Evolutionary conservation across 164 flowering plant species (phyloP).

Genomic region (Vitis amurensis): DNA sequence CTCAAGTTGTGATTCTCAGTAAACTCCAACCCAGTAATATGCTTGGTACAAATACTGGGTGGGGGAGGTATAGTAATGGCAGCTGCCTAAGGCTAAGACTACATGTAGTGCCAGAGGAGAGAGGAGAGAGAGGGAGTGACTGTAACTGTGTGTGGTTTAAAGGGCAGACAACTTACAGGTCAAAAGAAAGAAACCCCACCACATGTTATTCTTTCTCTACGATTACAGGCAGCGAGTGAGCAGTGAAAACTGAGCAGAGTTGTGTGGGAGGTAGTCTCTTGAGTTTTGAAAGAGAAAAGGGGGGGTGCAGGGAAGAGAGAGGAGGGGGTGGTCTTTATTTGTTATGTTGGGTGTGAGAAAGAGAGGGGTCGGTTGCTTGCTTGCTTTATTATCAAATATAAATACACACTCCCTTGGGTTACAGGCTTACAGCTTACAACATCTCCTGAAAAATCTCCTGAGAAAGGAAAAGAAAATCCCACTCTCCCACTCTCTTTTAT

Average conservation of each 20-base stretch:
- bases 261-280: no score
- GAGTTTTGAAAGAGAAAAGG: neutral
- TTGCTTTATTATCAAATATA: slow-evolving; percentile 5
- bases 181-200: slow-evolving; percentile 9
- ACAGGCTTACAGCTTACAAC: neutral
- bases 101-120: neutral
- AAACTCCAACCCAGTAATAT: no score
- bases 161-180: neutral
- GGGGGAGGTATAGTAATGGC: no score
- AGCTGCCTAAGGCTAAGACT: no score
- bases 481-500: neutral
- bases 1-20: neutral
- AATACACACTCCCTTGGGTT: slow-evolving; percentile 8
- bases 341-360: neutral
- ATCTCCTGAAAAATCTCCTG: neutral
- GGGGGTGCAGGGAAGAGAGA: no score
- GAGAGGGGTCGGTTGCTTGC: neutral
- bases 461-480: neutral
- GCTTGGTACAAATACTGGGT: no score
- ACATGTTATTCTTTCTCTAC: neutral
- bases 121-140: neutral
- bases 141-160: no score
- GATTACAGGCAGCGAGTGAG: no score
- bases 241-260: no score
- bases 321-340: neutral